These are phyloP conservation scores for Pseudoperonospora humuli DNA, from an alignment of 352 stramenopile species.

Conservation along the genomic window DNA sequence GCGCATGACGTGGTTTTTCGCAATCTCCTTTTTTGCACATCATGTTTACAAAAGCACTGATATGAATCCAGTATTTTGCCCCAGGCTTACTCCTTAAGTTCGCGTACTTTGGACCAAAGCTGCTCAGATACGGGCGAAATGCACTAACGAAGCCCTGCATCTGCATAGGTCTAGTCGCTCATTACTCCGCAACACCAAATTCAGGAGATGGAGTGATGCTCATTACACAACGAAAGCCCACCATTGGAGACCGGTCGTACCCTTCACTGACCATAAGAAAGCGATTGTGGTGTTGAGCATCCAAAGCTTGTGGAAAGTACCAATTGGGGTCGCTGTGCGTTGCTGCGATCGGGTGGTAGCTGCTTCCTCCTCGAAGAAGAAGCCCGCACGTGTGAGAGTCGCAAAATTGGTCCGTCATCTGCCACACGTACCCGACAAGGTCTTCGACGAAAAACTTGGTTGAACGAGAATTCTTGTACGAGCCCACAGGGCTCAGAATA, in stretches of 20 bases:
- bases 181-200: constrained; percentile 8
- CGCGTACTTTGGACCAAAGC: too few relatives aligned
- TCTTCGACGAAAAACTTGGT: constrained; percentile 52
- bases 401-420: constrained; percentile 83
- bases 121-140: too few relatives aligned
- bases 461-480: constrained; percentile 38
- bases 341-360: constrained; percentile 56
- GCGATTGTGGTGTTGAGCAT: constrained; percentile 59
- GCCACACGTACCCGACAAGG: constrained; percentile 76
- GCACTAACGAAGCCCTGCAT: too few relatives aligned
- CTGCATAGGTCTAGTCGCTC: neutral
- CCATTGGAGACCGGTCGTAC: constrained; percentile 63
- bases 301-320: constrained; percentile 74
- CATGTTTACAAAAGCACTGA: too few relatives aligned
- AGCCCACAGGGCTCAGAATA: constrained; percentile 38
- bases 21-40: too few relatives aligned
- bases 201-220: constrained; percentile 16
- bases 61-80: too few relatives aligned
- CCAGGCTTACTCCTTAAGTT: too few relatives aligned
- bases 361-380: constrained; percentile 68
- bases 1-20: too few relatives aligned
- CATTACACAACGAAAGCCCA: constrained; percentile 69
- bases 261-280: constrained; percentile 67
- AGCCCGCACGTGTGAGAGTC: constrained; percentile 74
- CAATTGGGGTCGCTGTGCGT: constrained; percentile 73